Conservation (phyloP, 2,329 filamentous ascomycete species). For the Calonectria leucothoes region DNA sequence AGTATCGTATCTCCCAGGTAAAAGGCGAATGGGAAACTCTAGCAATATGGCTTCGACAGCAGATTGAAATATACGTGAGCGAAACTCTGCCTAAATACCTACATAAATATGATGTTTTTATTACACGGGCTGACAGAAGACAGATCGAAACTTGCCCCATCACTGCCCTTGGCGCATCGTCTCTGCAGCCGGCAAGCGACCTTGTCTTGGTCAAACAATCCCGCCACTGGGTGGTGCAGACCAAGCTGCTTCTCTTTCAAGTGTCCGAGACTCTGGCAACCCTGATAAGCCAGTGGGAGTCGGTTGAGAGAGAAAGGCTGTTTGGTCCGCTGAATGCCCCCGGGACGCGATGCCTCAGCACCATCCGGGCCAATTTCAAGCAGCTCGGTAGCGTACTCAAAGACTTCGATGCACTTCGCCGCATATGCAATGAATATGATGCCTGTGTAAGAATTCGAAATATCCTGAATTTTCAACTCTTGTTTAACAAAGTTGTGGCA, state of each 20-base stretch:
- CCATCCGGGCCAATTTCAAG: not conserved
- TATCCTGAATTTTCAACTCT: accelerated
- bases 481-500: not conserved
- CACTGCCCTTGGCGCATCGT: not conserved
- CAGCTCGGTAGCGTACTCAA: not conserved
- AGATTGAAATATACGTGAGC: not conserved
- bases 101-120: too few species aligned
- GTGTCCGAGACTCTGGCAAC: not conserved
- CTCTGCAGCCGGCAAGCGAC: not conserved
- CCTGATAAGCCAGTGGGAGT: not conserved
- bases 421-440: not conserved
- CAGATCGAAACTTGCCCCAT: not conserved
- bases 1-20: not conserved
- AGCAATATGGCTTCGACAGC: not conserved
- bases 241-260: not conserved
- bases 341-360: not conserved
- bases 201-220: not conserved
- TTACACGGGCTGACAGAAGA: not conserved
- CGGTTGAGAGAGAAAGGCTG: not conserved
- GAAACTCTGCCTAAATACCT: too few species aligned
- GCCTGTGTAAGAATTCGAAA: not conserved
- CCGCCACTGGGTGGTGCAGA: not conserved
- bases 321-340: not conserved
- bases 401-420: not conserved
- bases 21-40: conserved; percentile 1